Percentiles rank a stretch among this genome's conserved stretches.
Evolutionary conservation across 495 filamentous ascomycete species (phyloP).

Genomic region (Penicillium alfredii): DNA sequence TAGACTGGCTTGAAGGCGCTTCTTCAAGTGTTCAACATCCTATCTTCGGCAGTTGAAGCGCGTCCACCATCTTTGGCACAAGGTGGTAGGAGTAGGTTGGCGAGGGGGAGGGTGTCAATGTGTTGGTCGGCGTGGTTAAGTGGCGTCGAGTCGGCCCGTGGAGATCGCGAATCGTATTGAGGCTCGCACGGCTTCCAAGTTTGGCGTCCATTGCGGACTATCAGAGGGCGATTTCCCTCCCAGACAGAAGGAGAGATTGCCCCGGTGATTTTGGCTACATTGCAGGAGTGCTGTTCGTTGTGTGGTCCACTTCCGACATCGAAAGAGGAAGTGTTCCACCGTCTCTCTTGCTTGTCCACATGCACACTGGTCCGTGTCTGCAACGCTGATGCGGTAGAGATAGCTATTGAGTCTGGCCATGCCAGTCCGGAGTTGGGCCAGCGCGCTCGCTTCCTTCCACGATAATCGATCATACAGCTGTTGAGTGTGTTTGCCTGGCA

Average conservation of each 20-base stretch:
- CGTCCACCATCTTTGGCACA: no score
- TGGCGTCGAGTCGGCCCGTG: constrained; percentile 29
- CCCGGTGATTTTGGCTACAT: constrained; percentile 20
- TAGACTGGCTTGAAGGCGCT: no score
- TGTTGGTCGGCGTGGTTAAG: no score
- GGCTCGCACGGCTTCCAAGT: constrained; percentile 23
- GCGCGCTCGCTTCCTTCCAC: constrained; percentile 25
- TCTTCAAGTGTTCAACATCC: no score
- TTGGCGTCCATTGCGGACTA: constrained; percentile 24
- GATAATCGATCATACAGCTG: constrained; percentile 24
- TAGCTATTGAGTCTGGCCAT: constrained; percentile 29
- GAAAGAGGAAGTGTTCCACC: constrained; percentile 25
- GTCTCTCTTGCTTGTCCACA: constrained; percentile 30
- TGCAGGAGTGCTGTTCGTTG: no score
- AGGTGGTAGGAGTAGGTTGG: no score
- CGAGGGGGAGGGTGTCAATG: no score
- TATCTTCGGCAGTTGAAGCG: no score
- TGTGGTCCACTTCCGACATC: constrained; percentile 20
- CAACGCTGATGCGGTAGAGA: constrained; percentile 21
- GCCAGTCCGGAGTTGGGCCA: constrained; percentile 29
- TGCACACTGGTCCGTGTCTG: constrained; percentile 10
- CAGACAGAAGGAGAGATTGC: constrained; percentile 26
- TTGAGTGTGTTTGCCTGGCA: constrained; percentile 25
- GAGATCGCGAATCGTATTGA: constrained; percentile 26
- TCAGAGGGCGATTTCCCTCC: constrained; percentile 23